Conservation (phyloP, 108 stramenopile species). For the Poteriospumella lacustris region DNA sequence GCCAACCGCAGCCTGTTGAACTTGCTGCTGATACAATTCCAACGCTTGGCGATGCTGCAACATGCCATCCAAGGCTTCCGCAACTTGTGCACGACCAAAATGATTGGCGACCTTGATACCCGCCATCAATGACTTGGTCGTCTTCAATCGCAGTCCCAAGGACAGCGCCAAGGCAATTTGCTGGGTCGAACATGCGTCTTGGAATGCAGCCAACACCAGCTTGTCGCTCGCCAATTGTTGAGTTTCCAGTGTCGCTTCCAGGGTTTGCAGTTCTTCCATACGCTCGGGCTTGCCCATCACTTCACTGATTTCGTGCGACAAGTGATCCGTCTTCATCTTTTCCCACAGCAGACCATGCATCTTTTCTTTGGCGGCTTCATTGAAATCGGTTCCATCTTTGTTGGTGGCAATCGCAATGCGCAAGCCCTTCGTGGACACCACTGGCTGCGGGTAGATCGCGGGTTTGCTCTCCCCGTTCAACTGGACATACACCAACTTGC, state of each 20-base stretch:
- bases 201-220: not conserved
- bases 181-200: slow-evolving; percentile 5
- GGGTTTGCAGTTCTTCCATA: not conserved
- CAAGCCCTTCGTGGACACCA: not conserved
- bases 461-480: slow-evolving; percentile 21
- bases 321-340: not conserved
- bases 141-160: not conserved
- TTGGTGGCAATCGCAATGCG: not conserved
- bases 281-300: too few relatives aligned
- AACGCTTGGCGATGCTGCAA: not conserved
- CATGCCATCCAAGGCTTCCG: not conserved
- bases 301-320: not conserved
- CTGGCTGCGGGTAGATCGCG: slow-evolving; percentile 5
- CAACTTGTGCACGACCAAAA: slow-evolving; percentile 16
- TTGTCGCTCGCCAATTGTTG: not conserved
- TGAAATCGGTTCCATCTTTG: slow-evolving; percentile 6
- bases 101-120: slow-evolving; percentile 17
- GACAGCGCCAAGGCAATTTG: not conserved
- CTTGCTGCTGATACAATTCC: not conserved
- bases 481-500: slow-evolving; percentile 1
- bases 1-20: not conserved
- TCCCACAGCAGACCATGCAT: slow-evolving; percentile 1
- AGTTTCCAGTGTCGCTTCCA: not conserved
- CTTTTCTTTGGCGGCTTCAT: slow-evolving; percentile 1
- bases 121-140: not conserved